Evolutionary conservation across 164 flowering plant genomes (phyloP).

Genomic region (Magnolia officinalis): DNA sequence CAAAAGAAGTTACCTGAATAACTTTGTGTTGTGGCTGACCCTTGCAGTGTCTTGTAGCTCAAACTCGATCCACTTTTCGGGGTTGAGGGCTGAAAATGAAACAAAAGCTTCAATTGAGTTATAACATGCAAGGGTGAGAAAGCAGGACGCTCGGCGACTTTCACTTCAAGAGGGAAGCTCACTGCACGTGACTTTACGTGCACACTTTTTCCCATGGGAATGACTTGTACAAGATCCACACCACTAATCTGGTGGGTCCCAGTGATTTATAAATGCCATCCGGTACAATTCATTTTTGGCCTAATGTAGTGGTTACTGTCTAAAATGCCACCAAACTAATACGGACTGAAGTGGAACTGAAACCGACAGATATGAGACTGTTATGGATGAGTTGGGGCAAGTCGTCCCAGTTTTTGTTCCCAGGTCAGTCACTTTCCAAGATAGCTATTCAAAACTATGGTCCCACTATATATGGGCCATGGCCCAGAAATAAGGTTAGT

Average conservation of each 20-base stretch:
- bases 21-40: constrained; percentile 82
- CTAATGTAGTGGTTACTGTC: no score
- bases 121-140: constrained; percentile 1
- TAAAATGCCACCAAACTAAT: no score
- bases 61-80: constrained; percentile 88
- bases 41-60: constrained; percentile 78
- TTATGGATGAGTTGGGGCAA: background rate
- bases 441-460: background rate
- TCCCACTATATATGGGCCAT: background rate
- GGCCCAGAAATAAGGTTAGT: background rate
- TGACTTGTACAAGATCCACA: background rate
- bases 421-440: background rate
- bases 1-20: constrained; percentile 59
- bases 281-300: no score
- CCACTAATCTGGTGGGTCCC: background rate
- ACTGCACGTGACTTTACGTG: background rate
- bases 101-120: constrained; percentile 12
- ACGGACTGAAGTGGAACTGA: background rate
- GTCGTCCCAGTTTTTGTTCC: background rate
- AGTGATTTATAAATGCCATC: no score
- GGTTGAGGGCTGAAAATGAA: constrained; percentile 64
- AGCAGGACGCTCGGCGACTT: background rate
- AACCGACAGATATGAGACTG: background rate
- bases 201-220: background rate
- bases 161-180: background rate